Percentiles rank a stretch among this genome's conserved stretches.
Evolutionary conservation across 208 protist species (phyloP).

Genomic region (Wallacemonas sp.): DNA sequence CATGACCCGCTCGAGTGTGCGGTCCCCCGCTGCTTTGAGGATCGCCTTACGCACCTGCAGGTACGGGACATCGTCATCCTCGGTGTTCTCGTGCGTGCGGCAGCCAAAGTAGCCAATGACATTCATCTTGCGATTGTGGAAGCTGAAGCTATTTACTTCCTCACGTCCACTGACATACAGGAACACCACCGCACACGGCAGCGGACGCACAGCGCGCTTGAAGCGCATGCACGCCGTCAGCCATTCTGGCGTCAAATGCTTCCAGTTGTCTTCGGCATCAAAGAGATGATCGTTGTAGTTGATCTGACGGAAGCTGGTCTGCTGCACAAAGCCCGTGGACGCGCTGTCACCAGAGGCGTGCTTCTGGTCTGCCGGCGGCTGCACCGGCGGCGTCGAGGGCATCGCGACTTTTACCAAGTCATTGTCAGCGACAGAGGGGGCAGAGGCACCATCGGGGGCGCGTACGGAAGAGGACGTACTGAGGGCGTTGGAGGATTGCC

Average conservation of each 20-base stretch:
- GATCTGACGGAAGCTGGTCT: conserved; percentile 7
- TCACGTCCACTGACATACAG: conserved; percentile 59
- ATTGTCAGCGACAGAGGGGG: too few species aligned
- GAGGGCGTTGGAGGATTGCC: neutral
- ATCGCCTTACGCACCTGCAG: conserved; percentile 58
- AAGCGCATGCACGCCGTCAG: conserved; percentile 11
- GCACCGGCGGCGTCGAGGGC: neutral
- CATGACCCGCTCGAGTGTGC: conserved; percentile 65
- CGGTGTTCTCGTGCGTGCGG: conserved; percentile 32
- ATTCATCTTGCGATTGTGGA: conserved; percentile 56
- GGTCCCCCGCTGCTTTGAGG: conserved; percentile 69
- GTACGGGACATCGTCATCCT: conserved; percentile 31
- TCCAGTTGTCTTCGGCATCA: conserved; percentile 8
- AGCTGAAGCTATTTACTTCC: conserved; percentile 60
- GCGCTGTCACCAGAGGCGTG: neutral
- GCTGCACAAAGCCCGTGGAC: neutral
- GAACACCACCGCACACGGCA: conserved; percentile 66
- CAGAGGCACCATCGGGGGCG: neutral
- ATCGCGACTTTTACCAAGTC: neutral
- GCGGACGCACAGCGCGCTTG: conserved; percentile 47
- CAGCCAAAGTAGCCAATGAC: conserved; percentile 73
- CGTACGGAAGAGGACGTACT: neutral
- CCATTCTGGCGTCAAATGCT: neutral
- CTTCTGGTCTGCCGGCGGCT: neutral
- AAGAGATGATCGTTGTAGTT: neutral